A percentile compares a stretch with the other conserved stretches of the same genome.
phyloP scores from a whole-genome alignment of 2,329 filamentous ascomycete genomes.

The Ceratocystis albifundus region DNA sequence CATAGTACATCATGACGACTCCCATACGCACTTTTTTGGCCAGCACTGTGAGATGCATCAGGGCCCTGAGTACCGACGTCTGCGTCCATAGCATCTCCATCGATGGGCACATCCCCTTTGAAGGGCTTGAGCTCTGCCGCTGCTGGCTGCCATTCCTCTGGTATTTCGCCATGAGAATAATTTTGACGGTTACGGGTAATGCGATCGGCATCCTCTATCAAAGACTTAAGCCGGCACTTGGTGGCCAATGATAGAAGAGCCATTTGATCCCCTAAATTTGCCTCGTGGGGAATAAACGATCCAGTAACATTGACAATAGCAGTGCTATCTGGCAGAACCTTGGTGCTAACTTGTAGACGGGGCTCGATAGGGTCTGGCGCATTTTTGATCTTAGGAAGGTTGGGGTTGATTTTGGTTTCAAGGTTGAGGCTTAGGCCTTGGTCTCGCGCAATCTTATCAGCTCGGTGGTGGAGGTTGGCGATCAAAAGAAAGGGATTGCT shows the following conservation, averaged over 20 bases:
- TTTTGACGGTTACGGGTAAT: slow-evolving; percentile 61
- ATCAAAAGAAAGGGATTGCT: slow-evolving; percentile 62
- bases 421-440: slow-evolving; percentile 46
- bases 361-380: slow-evolving; percentile 19
- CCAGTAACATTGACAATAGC: slow-evolving; percentile 47
- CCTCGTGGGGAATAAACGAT: slow-evolving; percentile 62
- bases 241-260: slow-evolving; percentile 72
- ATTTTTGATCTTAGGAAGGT: slow-evolving; percentile 32
- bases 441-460: slow-evolving; percentile 46
- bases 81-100: background rate
- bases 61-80: background rate
- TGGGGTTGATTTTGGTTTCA: slow-evolving; percentile 41
- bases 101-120: slow-evolving; percentile 24
- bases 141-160: slow-evolving; percentile 62
- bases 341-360: slow-evolving; percentile 16
- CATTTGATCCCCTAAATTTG: slow-evolving; percentile 68
- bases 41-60: background rate
- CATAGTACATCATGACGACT: too few relatives aligned
- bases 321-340: slow-evolving; percentile 25
- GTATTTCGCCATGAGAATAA: slow-evolving; percentile 68
- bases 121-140: slow-evolving; percentile 43
- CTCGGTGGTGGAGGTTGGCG: slow-evolving; percentile 47
- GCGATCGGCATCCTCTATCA: slow-evolving; percentile 65
- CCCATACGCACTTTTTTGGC: slow-evolving; percentile 20
- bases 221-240: slow-evolving; percentile 62